Evolutionary conservation across 345 rosid species (phyloP).

Genomic region (Salix koriyanagi): DNA sequence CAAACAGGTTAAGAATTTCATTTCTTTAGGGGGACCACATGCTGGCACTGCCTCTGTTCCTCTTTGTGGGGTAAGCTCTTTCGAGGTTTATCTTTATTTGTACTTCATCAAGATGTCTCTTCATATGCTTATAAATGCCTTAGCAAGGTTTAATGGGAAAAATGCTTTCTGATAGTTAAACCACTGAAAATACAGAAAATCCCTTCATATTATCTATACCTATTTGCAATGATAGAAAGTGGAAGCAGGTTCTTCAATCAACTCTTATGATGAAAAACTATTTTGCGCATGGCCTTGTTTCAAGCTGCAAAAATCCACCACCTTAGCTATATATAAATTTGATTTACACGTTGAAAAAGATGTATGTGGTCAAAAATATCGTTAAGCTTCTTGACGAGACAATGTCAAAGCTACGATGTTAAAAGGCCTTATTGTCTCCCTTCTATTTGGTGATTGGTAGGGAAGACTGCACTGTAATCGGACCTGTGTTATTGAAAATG

Average conservation of each 20-base stretch:
- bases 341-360: neutral
- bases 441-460: neutral
- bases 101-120: neutral
- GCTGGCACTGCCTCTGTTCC: conserved; percentile 98
- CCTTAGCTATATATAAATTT: neutral
- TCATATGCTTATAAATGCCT: neutral
- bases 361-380: neutral
- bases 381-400: neutral
- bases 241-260: neutral
- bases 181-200: neutral
- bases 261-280: neutral
- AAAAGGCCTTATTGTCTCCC: neutral
- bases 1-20: conserved; percentile 67
- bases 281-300: neutral
- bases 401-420: neutral
- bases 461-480: neutral
- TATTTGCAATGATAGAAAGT: neutral
- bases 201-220: neutral
- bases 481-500: neutral
- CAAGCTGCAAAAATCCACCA: neutral
- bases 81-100: neutral
- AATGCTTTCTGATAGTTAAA: neutral
- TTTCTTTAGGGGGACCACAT: conserved; percentile 93
- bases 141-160: neutral
- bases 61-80: conserved; percentile 76